These are phyloP conservation scores for Zoysia matrella DNA, from an alignment of 202 grass and related monocot species.

Conservation along the genomic window DNA sequence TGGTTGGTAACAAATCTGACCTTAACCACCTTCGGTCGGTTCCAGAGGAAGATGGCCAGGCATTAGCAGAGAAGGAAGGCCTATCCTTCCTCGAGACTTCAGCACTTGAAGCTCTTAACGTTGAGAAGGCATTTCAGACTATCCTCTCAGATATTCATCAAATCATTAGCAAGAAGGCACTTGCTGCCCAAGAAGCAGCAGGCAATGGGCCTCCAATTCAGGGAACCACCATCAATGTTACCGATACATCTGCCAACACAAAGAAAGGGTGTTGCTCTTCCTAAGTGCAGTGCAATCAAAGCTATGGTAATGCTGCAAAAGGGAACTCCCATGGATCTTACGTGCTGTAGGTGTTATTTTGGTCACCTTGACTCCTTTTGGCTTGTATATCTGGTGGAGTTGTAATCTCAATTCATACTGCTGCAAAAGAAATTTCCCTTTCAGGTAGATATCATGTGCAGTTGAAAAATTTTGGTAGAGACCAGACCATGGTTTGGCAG, in stretches of 20 bases:
- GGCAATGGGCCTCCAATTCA: slow-evolving; percentile 58
- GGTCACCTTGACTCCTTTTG: slow-evolving; percentile 44
- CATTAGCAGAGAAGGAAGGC: slow-evolving; percentile 70
- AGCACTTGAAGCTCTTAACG: slow-evolving; percentile 75
- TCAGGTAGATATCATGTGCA: slow-evolving; percentile 62
- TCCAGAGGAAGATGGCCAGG: slow-evolving; percentile 67
- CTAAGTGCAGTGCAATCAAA: slow-evolving; percentile 39
- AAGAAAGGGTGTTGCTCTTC: slow-evolving; percentile 68
- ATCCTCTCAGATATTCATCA: slow-evolving; percentile 78
- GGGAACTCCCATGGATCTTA: slow-evolving; percentile 42
- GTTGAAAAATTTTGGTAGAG: slow-evolving; percentile 65
- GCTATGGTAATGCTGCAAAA: slow-evolving; percentile 22
- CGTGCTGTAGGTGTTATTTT: slow-evolving; percentile 40
- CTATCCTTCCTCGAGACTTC: slow-evolving; percentile 48
- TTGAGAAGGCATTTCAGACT: slow-evolving; percentile 87
- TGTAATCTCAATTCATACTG: slow-evolving; percentile 61
- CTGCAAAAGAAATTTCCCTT: slow-evolving; percentile 46
- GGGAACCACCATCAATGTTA: slow-evolving; percentile 77
- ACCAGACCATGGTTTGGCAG: slow-evolving; percentile 48
- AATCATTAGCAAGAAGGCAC: slow-evolving; percentile 88
- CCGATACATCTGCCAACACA: slow-evolving; percentile 38
- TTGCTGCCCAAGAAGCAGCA: slow-evolving; percentile 75
- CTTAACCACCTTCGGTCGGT: slow-evolving; percentile 77
- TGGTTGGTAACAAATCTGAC: slow-evolving; percentile 44
- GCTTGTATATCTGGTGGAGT: slow-evolving; percentile 53